phyloP scores from a whole-genome alignment of 805 yeast genomes.

The Candida namnaoensis region DNA sequence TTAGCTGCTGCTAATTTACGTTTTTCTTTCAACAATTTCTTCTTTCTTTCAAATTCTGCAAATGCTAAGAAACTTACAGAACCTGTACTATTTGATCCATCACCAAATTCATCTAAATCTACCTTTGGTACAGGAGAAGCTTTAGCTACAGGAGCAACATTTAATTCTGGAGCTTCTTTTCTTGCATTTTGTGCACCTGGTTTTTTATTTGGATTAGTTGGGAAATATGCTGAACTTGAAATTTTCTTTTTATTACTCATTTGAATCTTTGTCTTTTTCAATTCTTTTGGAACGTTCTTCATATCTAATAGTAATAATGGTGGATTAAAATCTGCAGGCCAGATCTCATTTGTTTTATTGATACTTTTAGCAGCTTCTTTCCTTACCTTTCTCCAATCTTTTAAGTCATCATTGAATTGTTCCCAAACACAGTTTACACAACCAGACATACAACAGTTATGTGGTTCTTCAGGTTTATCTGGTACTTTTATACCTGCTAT shows the following conservation, averaged over 20 bases:
- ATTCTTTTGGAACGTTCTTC: slow-evolving; percentile 33
- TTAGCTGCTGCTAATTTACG: slow-evolving; percentile 7
- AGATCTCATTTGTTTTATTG: slow-evolving; percentile 31
- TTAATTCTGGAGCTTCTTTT: slow-evolving; percentile 9
- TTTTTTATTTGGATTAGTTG: slow-evolving; percentile 15
- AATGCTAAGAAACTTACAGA: slow-evolving; percentile 75
- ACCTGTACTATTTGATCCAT: slow-evolving; percentile 43
- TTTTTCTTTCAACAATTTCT: slow-evolving; percentile 8
- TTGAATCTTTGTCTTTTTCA: slow-evolving; percentile 19
- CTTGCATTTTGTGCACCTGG: slow-evolving; percentile 24
- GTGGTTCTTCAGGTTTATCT: slow-evolving; percentile 81
- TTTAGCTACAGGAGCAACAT: slow-evolving; percentile 1
- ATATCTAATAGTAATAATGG: slow-evolving; percentile 33
- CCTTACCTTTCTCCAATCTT: slow-evolving; percentile 66
- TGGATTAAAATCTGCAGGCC: slow-evolving; percentile 64
- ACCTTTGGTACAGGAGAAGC: slow-evolving; percentile 2
- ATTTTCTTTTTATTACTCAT: slow-evolving; percentile 12
- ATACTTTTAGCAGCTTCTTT: slow-evolving; percentile 47
- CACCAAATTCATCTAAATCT: slow-evolving; percentile 19
- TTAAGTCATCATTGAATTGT: slow-evolving; percentile 76
- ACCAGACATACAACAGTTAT: slow-evolving; percentile 96
- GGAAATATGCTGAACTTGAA: slow-evolving; percentile 23
- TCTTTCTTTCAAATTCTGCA: slow-evolving; percentile 70
- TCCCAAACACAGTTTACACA: slow-evolving; percentile 98
- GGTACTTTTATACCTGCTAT: slow-evolving; percentile 72